Base-by-base conservation (phyloP, 805 yeast species). In the Phaffomyces thermotolerans region DNA sequence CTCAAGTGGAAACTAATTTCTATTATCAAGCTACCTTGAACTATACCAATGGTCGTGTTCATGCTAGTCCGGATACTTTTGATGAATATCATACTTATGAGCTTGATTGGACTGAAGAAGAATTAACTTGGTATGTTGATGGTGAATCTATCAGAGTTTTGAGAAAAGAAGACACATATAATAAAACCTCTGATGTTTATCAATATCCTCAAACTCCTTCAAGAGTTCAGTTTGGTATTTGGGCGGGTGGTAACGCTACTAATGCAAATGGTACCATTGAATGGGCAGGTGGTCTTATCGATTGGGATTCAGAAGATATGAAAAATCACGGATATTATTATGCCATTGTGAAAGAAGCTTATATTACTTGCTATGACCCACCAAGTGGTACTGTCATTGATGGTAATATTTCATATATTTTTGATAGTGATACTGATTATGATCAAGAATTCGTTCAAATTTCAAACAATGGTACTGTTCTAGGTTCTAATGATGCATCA, bases 281-380 rank as follows among this genome's bases (percentile, higher is more conserved):
- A 45, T 89, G 90, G 90, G 85, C 95, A 32, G 96, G 96, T 66
- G 97, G 97, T 66, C 69, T 50, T 25, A 78, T 90, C 48, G 71
- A 86, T 67, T 90, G 97, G 97, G 65, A 82, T 61, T 74, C 90
- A 13, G 60, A 70, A 4, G 96, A 88, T 63, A 75, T 89, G 46
- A 56, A 69, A 47, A 68, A 83, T 45, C 76, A 81, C 41, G 96
- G 97, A n/a, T 90, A 89, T 68, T 82, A 76, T 67, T 87, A 79
- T 60, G 80, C 84, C 24, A 71, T 75, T 46, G 55, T 90, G 38
- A 69, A 79, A 54, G 71, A 74, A 37, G 69, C 87, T 32, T 68
- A 72, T 14, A 73, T 89, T 39, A 71, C 76, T 41, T 78, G 95
- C 57, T 84, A 85, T 64, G 87, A 75, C 56, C 76, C 88, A 32